Evolutionary conservation across 164 flowering plant species (phyloP).

Genomic region (Pachysandra terminalis): DNA sequence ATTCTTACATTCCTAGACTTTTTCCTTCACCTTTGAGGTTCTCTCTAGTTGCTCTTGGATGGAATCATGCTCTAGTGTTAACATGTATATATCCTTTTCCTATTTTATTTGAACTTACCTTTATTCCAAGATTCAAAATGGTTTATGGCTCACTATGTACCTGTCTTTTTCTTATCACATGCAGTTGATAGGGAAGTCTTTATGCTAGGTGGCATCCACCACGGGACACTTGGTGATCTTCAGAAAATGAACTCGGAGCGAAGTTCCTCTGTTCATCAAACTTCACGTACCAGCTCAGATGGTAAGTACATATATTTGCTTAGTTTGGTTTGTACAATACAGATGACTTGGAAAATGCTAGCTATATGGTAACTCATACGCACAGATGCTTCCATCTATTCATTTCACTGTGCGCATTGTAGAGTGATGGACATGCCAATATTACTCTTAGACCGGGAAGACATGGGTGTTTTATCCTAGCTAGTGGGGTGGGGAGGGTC

Average conservation of each 20-base stretch:
- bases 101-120: constrained; percentile 1
- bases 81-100: constrained; percentile 38
- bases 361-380: too few species aligned
- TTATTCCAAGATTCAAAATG: neutral
- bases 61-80: constrained; percentile 80
- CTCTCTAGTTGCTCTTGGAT: constrained; percentile 63
- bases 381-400: too few species aligned
- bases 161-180: constrained; percentile 6
- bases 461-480: too few species aligned
- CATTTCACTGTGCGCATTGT: too few species aligned
- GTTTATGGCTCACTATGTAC: neutral
- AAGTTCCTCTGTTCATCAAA: constrained; percentile 4
- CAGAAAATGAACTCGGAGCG: constrained; percentile 20
- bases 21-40: constrained; percentile 31
- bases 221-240: constrained; percentile 53
- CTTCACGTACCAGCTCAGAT: constrained; percentile 8
- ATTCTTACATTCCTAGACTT: constrained; percentile 37
- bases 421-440: too few species aligned
- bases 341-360: neutral
- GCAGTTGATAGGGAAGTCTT: constrained; percentile 59
- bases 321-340: neutral
- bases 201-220: constrained; percentile 70
- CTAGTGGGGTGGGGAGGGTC: too few species aligned
- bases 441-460: too few species aligned
- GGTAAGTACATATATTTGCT: constrained; percentile 16